phyloP scores from a whole-genome alignment of 2,329 filamentous ascomycete species.

The Atkinsonella texensis region DNA sequence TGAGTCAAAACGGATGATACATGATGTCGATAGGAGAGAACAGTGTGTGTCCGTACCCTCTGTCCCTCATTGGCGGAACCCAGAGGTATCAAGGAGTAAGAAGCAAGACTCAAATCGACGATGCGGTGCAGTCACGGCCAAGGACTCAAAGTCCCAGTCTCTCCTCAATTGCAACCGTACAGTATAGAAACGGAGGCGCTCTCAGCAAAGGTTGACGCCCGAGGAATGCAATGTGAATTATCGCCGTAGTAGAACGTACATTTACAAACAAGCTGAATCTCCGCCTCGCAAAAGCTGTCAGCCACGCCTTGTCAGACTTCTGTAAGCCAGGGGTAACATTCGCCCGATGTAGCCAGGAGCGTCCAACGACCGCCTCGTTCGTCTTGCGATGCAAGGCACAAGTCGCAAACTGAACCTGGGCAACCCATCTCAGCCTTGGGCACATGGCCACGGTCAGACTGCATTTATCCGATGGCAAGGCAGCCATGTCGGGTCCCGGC shows the following conservation, averaged over 20 bases:
- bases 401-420: not conserved
- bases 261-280: not conserved
- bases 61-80: not conserved
- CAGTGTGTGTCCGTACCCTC: not conserved
- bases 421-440: not conserved
- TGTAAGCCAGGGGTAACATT: not conserved
- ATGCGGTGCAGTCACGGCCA: not conserved
- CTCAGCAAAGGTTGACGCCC: not conserved
- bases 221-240: not conserved
- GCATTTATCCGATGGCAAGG: not conserved
- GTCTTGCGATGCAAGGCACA: not conserved
- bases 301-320: not conserved
- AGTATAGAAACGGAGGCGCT: not conserved
- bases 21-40: not conserved
- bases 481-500: not conserved
- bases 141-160: not conserved
- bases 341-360: not conserved
- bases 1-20: not conserved
- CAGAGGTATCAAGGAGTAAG: not conserved
- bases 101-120: not conserved
- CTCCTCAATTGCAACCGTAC: not conserved
- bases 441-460: not conserved
- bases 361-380: not conserved
- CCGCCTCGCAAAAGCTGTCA: not conserved
- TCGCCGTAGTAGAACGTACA: not conserved